Base-by-base conservation (phyloP, 306 rosid species). In the Quercus parvula region DNA sequence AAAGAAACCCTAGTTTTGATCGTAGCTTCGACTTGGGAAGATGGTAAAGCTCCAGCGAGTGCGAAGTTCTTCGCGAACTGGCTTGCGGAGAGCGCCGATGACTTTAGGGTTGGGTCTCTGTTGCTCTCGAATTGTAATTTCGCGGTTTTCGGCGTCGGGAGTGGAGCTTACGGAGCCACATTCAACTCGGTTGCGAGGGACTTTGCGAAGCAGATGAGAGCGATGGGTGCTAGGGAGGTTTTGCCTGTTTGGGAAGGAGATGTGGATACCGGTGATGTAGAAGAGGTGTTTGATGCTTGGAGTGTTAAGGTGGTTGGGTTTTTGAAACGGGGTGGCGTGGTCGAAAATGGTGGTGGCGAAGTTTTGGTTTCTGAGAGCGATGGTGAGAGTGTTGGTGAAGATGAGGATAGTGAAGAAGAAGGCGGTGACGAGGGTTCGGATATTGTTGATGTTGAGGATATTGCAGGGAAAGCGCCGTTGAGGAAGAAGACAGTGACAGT, bases 401-500 rank as follows among this genome's bases (percentile, higher is more conserved):
- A 90, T 56, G 89, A 86, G 78, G 84, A 80, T 3, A 83, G 86
- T 33, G 85, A 82, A 5, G 83, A 59, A 28, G 92, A 87, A 70
- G 78, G 86, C 14, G 84, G 61, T 31, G 84, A 49, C 54, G 82
- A 6, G 66, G 91, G 82, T 56, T 67, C 83, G 12, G 97, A 88
- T 5, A 85, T 94, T 75, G 94, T 93, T 87, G 99, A 95, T 86
- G 94, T 95, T 52, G 99, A 95, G 85, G 99, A 95, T 73, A 90
- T 95, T 86, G 99, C 94, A 18, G 99, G 99, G 62, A 93, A 95
- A 87, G 96, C 81, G 20, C 98, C 98, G 73, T 84, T 91, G 4
- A 89, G 92, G 84, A 89, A 92, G 84, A 92, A 85, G 78, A 25
- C 87, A 1, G 87, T 54, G 44, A 17, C 77, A 27, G 88, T 77